phyloP scores from a whole-genome alignment of 352 stramenopile genomes.

The Hyaloperonospora brassicae region DNA sequence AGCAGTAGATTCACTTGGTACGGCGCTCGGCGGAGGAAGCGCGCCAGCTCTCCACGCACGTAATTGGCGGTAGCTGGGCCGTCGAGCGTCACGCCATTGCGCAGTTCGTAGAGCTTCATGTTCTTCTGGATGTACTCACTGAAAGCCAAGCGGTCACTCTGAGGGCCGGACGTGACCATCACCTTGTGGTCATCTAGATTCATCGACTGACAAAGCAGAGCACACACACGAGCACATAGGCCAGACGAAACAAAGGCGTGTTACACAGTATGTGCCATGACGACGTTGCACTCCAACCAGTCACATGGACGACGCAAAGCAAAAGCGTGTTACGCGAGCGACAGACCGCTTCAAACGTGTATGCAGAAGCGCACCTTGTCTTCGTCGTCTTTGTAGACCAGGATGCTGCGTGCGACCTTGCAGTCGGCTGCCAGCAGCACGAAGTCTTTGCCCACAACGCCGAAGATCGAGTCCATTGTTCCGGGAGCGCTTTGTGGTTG shows the following conservation, averaged over 20 bases:
- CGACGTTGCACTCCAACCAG: conserved; percentile 1
- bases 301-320: background rate
- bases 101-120: conserved; percentile 87
- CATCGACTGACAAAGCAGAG: conserved; percentile 36
- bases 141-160: conserved; percentile 78
- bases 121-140: conserved; percentile 88
- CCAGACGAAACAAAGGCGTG: background rate
- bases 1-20: conserved; percentile 85
- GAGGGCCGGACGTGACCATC: conserved; percentile 62
- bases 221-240: background rate
- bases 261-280: background rate
- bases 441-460: conserved; percentile 88
- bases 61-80: conserved; percentile 78
- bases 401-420: conserved; percentile 86
- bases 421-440: conserved; percentile 86
- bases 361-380: conserved; percentile 71
- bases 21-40: conserved; percentile 70
- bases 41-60: conserved; percentile 71
- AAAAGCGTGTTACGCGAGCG: too few species aligned
- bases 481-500: too few species aligned
- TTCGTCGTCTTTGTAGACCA: conserved; percentile 90
- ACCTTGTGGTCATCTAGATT: conserved; percentile 78
- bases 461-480: conserved; percentile 80
- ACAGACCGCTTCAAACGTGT: too few species aligned
- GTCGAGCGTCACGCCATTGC: conserved; percentile 80